Percentiles rank a stretch among this genome's conserved stretches.
Conservation (phyloP, 2,329 filamentous ascomycete species). For the Cladophialophora yegresii region DNA sequence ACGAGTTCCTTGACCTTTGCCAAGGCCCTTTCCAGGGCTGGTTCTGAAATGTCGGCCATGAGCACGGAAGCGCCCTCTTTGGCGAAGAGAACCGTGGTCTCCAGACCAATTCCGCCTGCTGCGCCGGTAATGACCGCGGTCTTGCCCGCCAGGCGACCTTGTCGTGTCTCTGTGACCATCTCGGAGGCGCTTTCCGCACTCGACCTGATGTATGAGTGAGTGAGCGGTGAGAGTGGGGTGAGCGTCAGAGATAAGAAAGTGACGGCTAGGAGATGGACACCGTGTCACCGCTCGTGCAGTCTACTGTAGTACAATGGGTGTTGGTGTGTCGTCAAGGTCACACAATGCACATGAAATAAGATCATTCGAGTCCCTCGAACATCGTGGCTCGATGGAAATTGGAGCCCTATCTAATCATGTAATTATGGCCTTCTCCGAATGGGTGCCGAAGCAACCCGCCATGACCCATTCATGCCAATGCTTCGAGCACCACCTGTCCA, state of each 20-base stretch:
- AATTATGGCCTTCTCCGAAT: slow-evolving; percentile 6
- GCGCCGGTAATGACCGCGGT: slow-evolving; percentile 53
- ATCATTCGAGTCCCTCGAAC: not conserved
- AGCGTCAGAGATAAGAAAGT: not conserved
- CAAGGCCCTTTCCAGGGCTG: slow-evolving; percentile 73
- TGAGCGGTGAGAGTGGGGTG: not conserved
- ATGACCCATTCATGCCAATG: not conserved
- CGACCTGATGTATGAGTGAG: not conserved
- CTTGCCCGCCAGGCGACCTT: slow-evolving; percentile 62
- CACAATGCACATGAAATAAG: not conserved
- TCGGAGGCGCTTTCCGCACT: not conserved
- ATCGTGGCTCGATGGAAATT: not conserved
- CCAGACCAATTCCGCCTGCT: slow-evolving; percentile 81
- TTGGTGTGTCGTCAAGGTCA: not conserved
- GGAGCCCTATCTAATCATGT: slow-evolving; percentile 1
- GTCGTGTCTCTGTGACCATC: slow-evolving; percentile 25
- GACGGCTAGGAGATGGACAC: not conserved
- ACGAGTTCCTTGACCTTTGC: slow-evolving; percentile 74
- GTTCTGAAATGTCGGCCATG: slow-evolving; percentile 79
- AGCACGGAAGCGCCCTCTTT: slow-evolving; percentile 84
- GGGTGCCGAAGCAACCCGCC: slow-evolving; percentile 18
- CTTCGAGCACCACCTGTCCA: not conserved
- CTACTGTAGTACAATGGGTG: not conserved
- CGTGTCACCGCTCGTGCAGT: not conserved
- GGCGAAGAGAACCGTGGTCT: slow-evolving; percentile 86